Conservation (phyloP, 2,329 filamentous ascomycete genomes). For the Apiospora sp. region DNA sequence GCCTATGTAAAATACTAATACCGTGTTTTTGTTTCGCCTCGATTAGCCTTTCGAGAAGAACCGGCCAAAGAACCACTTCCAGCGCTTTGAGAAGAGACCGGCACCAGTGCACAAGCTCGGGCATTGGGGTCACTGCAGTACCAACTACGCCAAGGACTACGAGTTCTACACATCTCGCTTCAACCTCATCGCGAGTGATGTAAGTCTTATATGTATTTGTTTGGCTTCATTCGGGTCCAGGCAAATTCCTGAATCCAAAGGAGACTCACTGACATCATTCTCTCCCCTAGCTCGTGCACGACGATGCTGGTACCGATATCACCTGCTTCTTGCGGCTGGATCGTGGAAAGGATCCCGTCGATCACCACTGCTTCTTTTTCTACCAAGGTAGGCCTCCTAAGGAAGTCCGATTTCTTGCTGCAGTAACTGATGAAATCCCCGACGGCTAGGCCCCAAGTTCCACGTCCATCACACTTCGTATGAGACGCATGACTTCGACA, state of each 20-base stretch:
- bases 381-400: slow-evolving; percentile 45
- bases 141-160: slow-evolving; percentile 55
- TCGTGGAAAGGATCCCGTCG: slow-evolving; percentile 53
- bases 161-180: slow-evolving; percentile 60
- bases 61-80: slow-evolving; percentile 55
- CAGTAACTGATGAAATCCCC: neutral
- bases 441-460: slow-evolving; percentile 42
- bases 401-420: neutral
- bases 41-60: slow-evolving; percentile 54
- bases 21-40: neutral
- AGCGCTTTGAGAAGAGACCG: slow-evolving; percentile 59
- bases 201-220: slow-evolving; percentile 33
- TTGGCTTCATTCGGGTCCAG: too few species aligned
- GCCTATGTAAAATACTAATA: neutral
- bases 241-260: neutral
- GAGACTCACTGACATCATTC: neutral
- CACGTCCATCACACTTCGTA: slow-evolving; percentile 75
- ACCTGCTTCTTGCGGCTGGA: slow-evolving; percentile 56
- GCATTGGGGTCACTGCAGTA: slow-evolving; percentile 63
- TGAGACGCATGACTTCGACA: slow-evolving; percentile 76
- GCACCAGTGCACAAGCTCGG: slow-evolving; percentile 61
- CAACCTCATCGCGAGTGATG: slow-evolving; percentile 60
- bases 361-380: slow-evolving; percentile 62
- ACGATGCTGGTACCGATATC: slow-evolving; percentile 47
- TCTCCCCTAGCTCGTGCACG: slow-evolving; percentile 46